Conservation (phyloP, 2,329 filamentous ascomycete species). For the Fusarium newnesense region DNA sequence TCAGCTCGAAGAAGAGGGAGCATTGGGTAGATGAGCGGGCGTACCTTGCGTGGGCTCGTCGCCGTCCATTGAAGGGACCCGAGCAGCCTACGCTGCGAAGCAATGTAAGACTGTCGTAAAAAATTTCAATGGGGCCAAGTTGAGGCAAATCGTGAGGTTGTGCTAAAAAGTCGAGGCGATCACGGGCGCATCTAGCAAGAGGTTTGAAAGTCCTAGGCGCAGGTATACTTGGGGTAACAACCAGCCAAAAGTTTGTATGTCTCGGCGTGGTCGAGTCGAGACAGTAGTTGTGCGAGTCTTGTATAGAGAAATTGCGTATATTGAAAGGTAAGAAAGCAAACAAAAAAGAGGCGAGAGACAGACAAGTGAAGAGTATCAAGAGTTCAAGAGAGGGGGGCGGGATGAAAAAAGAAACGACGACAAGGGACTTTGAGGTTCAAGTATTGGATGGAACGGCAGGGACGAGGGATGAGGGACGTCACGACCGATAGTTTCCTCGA, state of each 20-base stretch:
- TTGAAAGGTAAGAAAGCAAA: slow-evolving; percentile 12
- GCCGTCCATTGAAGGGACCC: slow-evolving; percentile 55
- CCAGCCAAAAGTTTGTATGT: slow-evolving; percentile 7
- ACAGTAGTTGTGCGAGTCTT: neutral
- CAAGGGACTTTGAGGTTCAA: slow-evolving; percentile 29
- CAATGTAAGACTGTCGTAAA: slow-evolving; percentile 32
- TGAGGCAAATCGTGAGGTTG: slow-evolving; percentile 5
- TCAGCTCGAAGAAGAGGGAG: slow-evolving; percentile 23
- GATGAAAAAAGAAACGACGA: slow-evolving; percentile 38
- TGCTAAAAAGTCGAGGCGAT: slow-evolving; percentile 10
- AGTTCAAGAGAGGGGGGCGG: slow-evolving; percentile 23
- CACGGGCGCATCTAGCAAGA: slow-evolving; percentile 25
- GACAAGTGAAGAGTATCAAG: slow-evolving; percentile 15
- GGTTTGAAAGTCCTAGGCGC: slow-evolving; percentile 12
- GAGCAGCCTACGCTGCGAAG: slow-evolving; percentile 43
- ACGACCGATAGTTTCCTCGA: slow-evolving; percentile 20
- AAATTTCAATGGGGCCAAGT: slow-evolving; percentile 13
- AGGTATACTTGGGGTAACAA: slow-evolving; percentile 18
- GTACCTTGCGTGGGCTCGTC: slow-evolving; percentile 58
- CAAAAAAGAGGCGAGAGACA: neutral
- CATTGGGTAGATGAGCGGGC: slow-evolving; percentile 2
- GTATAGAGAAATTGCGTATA: neutral
- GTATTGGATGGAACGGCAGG: slow-evolving; percentile 22
- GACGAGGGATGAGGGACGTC: slow-evolving; percentile 36
- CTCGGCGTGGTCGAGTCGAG: slow-evolving; percentile 15